Conservation (phyloP, 2,329 filamentous ascomycete genomes). For the Scedosporium boydii region DNA sequence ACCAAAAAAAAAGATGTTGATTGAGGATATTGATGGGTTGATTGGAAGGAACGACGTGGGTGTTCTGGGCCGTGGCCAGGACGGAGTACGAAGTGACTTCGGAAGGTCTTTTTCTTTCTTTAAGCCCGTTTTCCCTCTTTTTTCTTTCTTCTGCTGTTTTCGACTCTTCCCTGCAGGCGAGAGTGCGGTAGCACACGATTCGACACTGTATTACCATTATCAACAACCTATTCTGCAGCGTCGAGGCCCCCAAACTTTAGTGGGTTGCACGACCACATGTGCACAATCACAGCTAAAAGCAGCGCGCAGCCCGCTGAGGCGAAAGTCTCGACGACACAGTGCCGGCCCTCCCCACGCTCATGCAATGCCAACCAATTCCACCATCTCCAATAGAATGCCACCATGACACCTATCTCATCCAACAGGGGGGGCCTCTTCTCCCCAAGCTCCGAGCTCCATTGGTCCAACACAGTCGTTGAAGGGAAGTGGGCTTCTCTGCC, state of each 20-base stretch:
- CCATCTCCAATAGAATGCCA: neutral
- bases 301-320: no score
- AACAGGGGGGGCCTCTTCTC: neutral
- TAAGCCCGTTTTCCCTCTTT: neutral
- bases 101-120: neutral
- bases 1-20: neutral
- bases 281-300: neutral
- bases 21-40: neutral
- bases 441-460: neutral
- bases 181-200: neutral
- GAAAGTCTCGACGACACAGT: neutral
- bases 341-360: neutral
- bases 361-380: neutral
- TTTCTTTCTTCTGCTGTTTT: neutral
- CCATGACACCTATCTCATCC: constrained; percentile 1
- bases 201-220: neutral
- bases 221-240: neutral
- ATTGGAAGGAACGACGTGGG: neutral
- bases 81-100: neutral
- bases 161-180: neutral
- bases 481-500: neutral
- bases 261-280: neutral
- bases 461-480: neutral
- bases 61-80: neutral
- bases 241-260: neutral